Percentiles rank a stretch among this genome's conserved stretches.
These are phyloP conservation scores for Geranium incanum DNA, from an alignment of 441 rosid genomes.

Conservation along the genomic window DNA sequence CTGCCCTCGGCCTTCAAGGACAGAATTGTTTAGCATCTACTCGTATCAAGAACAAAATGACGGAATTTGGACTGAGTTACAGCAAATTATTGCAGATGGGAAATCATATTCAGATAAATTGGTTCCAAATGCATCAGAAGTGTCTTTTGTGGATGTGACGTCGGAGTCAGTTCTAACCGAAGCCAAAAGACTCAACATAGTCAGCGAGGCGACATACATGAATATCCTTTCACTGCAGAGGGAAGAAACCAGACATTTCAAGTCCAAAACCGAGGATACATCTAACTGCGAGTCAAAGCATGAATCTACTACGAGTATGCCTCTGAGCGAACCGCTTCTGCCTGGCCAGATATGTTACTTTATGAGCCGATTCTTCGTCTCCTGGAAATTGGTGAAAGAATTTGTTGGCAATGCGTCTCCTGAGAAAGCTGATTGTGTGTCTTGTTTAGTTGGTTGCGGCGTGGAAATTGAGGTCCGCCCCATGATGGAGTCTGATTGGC, in stretches of 20 bases:
- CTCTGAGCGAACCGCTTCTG: constrained; percentile 30
- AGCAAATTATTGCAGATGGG: constrained; percentile 42
- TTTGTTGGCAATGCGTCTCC: constrained; percentile 10
- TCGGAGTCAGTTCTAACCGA: constrained; percentile 53
- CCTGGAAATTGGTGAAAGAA: constrained; percentile 42
- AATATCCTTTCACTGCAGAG: constrained; percentile 41
- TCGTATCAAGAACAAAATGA: constrained; percentile 27
- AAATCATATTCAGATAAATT: constrained; percentile 30
- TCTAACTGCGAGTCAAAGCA: constrained; percentile 23
- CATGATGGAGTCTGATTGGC: constrained; percentile 77
- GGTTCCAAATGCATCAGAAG: constrained; percentile 36
- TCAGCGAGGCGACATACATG: constrained; percentile 56
- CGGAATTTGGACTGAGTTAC: constrained; percentile 25
- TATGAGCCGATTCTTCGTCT: constrained; percentile 67
- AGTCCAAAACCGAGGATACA: constrained; percentile 35
- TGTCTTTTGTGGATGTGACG: constrained; percentile 37
- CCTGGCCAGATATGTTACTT: constrained; percentile 51
- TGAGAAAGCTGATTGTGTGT: constrained; percentile 21
- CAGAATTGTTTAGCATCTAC: constrained; percentile 30
- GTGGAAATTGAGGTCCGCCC: constrained; percentile 45
- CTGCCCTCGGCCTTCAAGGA: constrained; percentile 48
- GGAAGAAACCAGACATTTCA: constrained; percentile 58
- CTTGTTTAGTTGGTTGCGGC: constrained; percentile 29
- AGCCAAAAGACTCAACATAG: constrained; percentile 53
- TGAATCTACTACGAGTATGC: constrained; percentile 25